Evolutionary conservation across 225 moss, liverwort and hornwort genomes (phyloP), one percentile per base, ranked within the genome.

Genomic region (Physcomitrellopsis africana): DNA sequence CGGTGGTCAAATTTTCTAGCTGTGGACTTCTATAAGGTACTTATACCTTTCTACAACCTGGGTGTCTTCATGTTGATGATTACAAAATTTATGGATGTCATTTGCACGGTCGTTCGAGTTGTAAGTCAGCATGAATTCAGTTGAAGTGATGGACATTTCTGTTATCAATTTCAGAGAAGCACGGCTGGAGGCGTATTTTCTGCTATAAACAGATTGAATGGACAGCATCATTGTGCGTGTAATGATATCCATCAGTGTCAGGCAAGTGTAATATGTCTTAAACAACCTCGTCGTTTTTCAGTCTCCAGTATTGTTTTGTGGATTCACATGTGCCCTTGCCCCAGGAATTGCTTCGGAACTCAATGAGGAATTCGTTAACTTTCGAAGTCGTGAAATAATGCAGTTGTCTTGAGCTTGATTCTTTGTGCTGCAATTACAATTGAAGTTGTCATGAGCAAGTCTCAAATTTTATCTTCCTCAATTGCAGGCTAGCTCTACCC

Each of bases 1-100:
- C 86, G 97, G 65, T 97, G 97, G 97, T 77, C 94, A 66, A 97
- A 94, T 79, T 97, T 89, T 77, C 70, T 97, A 54, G 90, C 93
- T 0, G 94, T 97, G 11, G 97, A 97, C 68, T 94, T 87, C 74
- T 97, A 94, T 63, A 90, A 90, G 94, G 94, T 96, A 74, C 24
- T 5, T 2, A 77, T 8, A 15, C n/a, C 52, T n/a, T 63, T 42
- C 47, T 24, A 22, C 41, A 55, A 18, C 20, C 20, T 43, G 42
- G 20, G 46, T 53, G 37, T 73, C 68, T 64, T 43, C 24, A 20
- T 29, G 57, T 32, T 47, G 29, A 73, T 11, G 47, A n/a, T 51
- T 48, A 11, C 68, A 69, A 24, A 10, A 43, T 56, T 69, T 63
- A 19, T 44, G 56, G 17, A 73, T 26, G 29, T 14, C 17, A 32